A percentile compares a stretch with the other conserved stretches of the same genome.
These are phyloP conservation scores for Fusarium sambucinum DNA, from an alignment of 2,329 filamentous ascomycete species.

Conservation along the genomic window DNA sequence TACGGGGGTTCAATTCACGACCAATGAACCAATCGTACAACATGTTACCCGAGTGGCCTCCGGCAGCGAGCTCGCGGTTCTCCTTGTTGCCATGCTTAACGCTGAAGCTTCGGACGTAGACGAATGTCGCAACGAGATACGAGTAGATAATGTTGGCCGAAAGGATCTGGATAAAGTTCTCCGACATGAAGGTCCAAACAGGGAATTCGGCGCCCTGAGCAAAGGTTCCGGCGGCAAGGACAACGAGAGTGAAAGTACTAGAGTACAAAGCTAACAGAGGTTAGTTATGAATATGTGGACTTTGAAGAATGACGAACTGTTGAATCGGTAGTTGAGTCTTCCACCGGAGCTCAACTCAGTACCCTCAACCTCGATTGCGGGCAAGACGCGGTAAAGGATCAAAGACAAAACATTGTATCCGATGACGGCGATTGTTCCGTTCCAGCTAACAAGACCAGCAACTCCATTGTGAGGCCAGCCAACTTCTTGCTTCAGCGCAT, in stretches of 20 bases:
- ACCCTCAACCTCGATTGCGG: conserved; percentile 78
- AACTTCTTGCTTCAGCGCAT: conserved; percentile 80
- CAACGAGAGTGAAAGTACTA: conserved; percentile 77
- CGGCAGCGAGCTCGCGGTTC: conserved; percentile 81
- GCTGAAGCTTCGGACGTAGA: conserved; percentile 85
- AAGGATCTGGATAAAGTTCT: conserved; percentile 89
- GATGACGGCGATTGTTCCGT: conserved; percentile 76
- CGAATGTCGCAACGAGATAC: conserved; percentile 77
- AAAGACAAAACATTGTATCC: conserved; percentile 84
- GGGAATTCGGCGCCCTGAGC: conserved; percentile 83
- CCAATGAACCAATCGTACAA: conserved; percentile 98
- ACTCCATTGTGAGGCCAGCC: conserved; percentile 83
- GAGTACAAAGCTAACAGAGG: conserved; percentile 74
- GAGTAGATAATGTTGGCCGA: conserved; percentile 85
- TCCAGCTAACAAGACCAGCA: conserved; percentile 75
- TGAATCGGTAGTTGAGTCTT: conserved; percentile 84
- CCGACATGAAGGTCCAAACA: conserved; percentile 92
- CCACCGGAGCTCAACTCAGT: conserved; percentile 77
- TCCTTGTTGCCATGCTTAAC: conserved; percentile 81
- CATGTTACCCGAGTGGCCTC: conserved; percentile 84
- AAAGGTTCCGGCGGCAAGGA: conserved; percentile 79
- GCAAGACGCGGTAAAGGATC: conserved; percentile 80
- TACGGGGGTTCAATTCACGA: conserved; percentile 90
- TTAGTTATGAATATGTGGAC: conserved; percentile 36
- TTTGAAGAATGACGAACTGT: conserved; percentile 63